Percentiles rank a stretch among this genome's conserved stretches.
Conservation (phyloP, 331 rosid species). For the Stylosanthes scabra region DNA sequence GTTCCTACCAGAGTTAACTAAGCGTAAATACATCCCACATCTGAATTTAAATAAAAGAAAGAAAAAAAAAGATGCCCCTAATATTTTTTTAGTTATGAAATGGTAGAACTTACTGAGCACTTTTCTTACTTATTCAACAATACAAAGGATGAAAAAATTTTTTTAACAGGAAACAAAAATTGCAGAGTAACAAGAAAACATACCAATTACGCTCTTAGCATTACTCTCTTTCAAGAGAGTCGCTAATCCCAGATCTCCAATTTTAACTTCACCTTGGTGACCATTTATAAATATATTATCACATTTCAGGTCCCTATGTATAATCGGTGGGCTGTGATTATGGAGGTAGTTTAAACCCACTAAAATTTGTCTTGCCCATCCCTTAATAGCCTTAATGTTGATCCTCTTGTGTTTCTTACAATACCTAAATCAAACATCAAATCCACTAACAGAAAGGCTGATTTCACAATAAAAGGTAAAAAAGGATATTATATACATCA, state of each 20-base stretch:
- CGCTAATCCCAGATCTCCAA: constrained; percentile 62
- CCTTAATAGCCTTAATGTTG: constrained; percentile 55
- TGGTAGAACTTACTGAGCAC: neutral
- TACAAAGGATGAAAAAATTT: neutral
- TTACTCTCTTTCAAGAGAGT: constrained; percentile 49
- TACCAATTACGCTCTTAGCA: constrained; percentile 62
- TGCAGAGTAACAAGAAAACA: constrained; percentile 11
- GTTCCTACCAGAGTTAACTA: constrained; percentile 45
- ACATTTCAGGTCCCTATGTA: constrained; percentile 56
- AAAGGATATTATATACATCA: neutral
- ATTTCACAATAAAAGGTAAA: constrained; percentile 31
- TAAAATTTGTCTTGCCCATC: constrained; percentile 62
- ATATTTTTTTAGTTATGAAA: neutral
- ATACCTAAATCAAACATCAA: constrained; percentile 50
- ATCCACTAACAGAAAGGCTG: constrained; percentile 47
- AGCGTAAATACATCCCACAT: neutral
- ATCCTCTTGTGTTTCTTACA: constrained; percentile 55
- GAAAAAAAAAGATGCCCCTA: neutral
- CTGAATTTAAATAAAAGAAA: neutral
- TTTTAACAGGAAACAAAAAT: neutral
- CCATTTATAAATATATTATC: constrained; percentile 61
- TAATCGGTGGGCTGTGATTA: constrained; percentile 53
- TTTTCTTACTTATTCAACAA: neutral
- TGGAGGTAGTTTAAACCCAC: constrained; percentile 56
- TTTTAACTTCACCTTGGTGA: constrained; percentile 59